A percentile compares a stretch with the other conserved stretches of the same genome.
These are phyloP conservation scores for Curvularia sp. DNA, from an alignment of 2,329 filamentous ascomycete species.

Conservation along the genomic window DNA sequence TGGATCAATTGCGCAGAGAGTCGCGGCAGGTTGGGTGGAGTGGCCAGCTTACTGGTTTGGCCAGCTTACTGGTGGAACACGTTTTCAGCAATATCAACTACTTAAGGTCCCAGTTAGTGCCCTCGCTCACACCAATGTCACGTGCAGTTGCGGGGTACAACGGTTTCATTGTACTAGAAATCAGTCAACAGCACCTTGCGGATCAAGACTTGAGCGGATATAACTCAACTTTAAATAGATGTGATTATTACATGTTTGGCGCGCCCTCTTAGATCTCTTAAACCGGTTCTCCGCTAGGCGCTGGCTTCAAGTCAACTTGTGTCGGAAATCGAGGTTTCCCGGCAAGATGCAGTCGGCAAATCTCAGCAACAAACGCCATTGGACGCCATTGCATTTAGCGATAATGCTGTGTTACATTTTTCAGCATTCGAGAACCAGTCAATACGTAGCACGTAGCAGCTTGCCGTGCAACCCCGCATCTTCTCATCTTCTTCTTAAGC, in stretches of 20 bases:
- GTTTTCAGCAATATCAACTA: no score
- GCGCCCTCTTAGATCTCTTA: background rate
- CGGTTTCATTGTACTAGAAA: no score
- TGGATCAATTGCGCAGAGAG: no score
- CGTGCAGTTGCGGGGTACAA: no score
- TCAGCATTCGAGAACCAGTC: background rate
- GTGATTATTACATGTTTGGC: background rate
- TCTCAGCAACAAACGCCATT: background rate
- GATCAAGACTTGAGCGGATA: no score
- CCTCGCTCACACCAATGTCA: no score
- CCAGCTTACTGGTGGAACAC: no score
- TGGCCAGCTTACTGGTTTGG: no score
- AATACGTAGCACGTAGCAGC: background rate
- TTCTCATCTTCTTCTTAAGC: background rate
- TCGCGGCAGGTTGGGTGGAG: no score
- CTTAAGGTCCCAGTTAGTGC: no score
- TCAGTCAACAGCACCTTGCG: no score
- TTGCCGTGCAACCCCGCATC: background rate
- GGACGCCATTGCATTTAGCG: background rate
- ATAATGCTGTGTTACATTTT: slow-evolving; percentile 1
- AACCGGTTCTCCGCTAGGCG: background rate
- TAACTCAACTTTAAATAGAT: background rate
- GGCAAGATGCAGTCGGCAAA: background rate
- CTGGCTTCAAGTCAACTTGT: background rate
- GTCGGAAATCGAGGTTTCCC: background rate